phyloP scores from a whole-genome alignment of 768 basidiomycete genomes.

The Lactarius quietus region DNA sequence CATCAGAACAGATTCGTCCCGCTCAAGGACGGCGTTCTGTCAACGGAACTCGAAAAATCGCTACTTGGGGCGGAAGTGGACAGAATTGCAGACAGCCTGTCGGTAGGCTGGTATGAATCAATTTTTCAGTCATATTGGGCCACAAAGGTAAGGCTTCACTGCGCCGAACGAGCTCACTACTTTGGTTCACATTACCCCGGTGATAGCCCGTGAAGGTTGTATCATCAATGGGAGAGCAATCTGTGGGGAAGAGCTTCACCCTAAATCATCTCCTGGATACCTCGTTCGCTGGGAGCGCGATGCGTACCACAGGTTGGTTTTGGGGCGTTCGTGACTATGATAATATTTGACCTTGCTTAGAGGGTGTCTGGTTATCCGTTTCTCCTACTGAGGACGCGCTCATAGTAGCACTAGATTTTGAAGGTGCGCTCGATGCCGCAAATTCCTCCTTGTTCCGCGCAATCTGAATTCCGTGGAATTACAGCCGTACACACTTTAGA shows the following conservation, averaged over 20 bases:
- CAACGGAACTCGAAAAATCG: too few species aligned
- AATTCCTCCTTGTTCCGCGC: neutral
- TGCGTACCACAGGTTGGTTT: slow-evolving; percentile 45
- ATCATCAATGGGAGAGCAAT: slow-evolving; percentile 67
- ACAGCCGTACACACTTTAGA: too few species aligned
- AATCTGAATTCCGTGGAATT: neutral
- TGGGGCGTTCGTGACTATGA: neutral
- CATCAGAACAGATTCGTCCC: slow-evolving; percentile 60
- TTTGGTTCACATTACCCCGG: neutral
- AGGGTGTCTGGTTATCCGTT: slow-evolving; percentile 64
- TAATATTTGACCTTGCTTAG: slow-evolving; percentile 25
- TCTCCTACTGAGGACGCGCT: slow-evolving; percentile 37
- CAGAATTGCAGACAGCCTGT: slow-evolving; percentile 32
- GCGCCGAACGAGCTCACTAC: neutral
- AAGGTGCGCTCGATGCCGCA: slow-evolving; percentile 38
- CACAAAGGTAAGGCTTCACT: slow-evolving; percentile 38
- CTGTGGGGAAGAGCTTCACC: slow-evolving; percentile 57
- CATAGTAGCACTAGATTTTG: slow-evolving; percentile 59
- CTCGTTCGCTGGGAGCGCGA: slow-evolving; percentile 59
- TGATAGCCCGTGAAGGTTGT: slow-evolving; percentile 57
- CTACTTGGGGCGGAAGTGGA: too few species aligned
- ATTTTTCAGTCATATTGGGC: slow-evolving; percentile 54
- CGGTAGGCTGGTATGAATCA: slow-evolving; percentile 62
- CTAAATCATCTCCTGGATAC: slow-evolving; percentile 63
- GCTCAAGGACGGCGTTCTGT: slow-evolving; percentile 35